These are phyloP conservation scores for Setaria viridis DNA, from an alignment of 202 grass and related monocot species.

Conservation along the genomic window DNA sequence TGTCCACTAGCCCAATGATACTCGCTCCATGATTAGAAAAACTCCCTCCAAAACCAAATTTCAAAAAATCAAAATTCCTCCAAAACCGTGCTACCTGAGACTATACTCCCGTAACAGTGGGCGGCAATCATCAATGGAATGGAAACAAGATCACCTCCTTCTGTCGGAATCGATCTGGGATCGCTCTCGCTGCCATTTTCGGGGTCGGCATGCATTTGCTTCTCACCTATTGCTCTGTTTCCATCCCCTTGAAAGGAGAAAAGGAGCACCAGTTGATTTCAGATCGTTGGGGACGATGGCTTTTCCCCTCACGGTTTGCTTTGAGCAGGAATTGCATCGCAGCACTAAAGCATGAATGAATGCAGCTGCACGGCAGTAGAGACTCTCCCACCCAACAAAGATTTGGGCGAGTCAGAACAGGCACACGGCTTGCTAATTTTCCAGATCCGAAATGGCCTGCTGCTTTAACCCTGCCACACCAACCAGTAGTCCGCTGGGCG, in stretches of 20 bases:
- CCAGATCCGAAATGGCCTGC: conserved; percentile 23
- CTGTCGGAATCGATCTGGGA: conserved; percentile 3
- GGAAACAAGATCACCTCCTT: conserved; percentile 23
- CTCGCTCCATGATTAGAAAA: background rate
- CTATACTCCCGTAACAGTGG: background rate
- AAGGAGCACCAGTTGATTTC: background rate
- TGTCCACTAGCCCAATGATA: conserved; percentile 18
- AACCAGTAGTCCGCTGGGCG: conserved; percentile 5
- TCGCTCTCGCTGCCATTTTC: conserved; percentile 15
- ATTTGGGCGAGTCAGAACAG: background rate
- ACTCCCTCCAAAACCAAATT: background rate
- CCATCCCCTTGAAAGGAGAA: background rate
- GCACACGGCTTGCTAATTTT: background rate
- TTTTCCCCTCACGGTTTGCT: background rate
- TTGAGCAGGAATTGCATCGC: background rate
- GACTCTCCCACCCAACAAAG: conserved; percentile 12
- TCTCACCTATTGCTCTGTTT: background rate
- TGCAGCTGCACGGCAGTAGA: background rate
- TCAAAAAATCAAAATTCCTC: background rate
- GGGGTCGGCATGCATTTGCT: conserved; percentile 29
- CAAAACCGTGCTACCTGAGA: background rate
- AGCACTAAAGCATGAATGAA: conserved; percentile 6
- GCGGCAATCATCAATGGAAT: background rate
- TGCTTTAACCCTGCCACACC: conserved; percentile 35
- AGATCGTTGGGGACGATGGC: background rate